phyloP scores from a whole-genome alignment of 225 moss, liverwort and hornwort species.

The Pleurozium schreberi region DNA sequence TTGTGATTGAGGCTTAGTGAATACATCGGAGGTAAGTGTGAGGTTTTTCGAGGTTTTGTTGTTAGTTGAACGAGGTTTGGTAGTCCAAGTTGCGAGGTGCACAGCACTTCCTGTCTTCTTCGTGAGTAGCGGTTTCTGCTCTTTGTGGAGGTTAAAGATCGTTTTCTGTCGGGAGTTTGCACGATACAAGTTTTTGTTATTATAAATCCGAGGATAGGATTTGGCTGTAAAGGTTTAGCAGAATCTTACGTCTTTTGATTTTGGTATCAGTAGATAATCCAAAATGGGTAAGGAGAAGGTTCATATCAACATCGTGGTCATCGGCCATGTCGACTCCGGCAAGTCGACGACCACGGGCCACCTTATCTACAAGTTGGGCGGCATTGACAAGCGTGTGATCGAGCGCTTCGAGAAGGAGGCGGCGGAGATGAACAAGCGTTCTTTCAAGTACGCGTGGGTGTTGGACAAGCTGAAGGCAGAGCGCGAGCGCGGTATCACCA shows the following conservation, averaged over 20 bases:
- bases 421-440: not conserved
- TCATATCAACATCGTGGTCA: constrained; percentile 64
- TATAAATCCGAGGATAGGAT: accelerated
- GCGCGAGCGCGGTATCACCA: constrained; percentile 23
- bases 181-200: too few relatives aligned
- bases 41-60: not conserved
- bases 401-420: not conserved
- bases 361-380: not conserved
- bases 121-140: too few relatives aligned
- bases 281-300: constrained; percentile 63
- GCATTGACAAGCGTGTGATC: not conserved
- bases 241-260: accelerated
- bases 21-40: accelerated
- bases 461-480: not conserved
- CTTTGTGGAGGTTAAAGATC: too few relatives aligned
- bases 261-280: not conserved
- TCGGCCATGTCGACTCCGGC: constrained; percentile 68
- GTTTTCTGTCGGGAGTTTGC: too few relatives aligned
- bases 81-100: not conserved
- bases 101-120: accelerated
- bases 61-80: accelerated
- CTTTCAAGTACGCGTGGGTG: not conserved
- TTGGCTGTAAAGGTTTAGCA: accelerated
- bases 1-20: accelerated
- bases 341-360: constrained; percentile 70